Evolutionary conservation across 345 rosid genomes (phyloP).

Genomic region (Eucalyptus microcorys): DNA sequence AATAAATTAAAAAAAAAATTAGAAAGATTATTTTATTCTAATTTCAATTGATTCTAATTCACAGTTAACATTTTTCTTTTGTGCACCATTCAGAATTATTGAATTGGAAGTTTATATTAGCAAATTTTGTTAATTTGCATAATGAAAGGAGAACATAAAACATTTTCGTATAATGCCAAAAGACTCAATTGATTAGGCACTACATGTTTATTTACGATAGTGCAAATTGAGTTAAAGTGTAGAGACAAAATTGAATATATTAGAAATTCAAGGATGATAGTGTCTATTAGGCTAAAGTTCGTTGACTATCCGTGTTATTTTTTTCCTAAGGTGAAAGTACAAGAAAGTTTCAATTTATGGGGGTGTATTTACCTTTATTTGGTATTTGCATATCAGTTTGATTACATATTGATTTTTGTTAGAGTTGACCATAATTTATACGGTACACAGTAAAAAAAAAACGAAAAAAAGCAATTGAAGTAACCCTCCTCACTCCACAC

Average conservation of each 20-base stretch:
- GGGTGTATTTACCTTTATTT: neutral
- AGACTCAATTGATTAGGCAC: neutral
- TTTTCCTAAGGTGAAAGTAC: neutral
- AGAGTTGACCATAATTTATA: neutral
- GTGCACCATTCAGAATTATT: rapidly evolving
- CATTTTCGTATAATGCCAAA: rapidly evolving
- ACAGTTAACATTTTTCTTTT: rapidly evolving
- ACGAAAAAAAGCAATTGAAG: neutral
- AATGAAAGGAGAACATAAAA: neutral
- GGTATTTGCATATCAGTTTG: neutral
- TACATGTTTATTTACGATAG: rapidly evolving
- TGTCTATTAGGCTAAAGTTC: rapidly evolving
- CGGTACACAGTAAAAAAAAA: rapidly evolving
- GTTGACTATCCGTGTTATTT: rapidly evolving
- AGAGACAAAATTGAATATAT: rapidly evolving
- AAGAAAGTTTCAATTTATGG: neutral
- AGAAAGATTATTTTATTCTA: neutral
- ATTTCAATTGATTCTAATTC: neutral
- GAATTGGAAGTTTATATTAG: rapidly evolving
- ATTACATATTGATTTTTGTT: neutral
- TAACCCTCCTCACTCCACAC: neutral
- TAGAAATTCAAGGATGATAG: rapidly evolving
- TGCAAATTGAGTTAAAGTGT: rapidly evolving
- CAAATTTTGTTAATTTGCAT: neutral
- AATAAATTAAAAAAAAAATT: neutral